A percentile compares a stretch with the other conserved stretches of the same genome.
Evolutionary conservation across 164 flowering plant species (phyloP).

Genomic region (Piper betle): DNA sequence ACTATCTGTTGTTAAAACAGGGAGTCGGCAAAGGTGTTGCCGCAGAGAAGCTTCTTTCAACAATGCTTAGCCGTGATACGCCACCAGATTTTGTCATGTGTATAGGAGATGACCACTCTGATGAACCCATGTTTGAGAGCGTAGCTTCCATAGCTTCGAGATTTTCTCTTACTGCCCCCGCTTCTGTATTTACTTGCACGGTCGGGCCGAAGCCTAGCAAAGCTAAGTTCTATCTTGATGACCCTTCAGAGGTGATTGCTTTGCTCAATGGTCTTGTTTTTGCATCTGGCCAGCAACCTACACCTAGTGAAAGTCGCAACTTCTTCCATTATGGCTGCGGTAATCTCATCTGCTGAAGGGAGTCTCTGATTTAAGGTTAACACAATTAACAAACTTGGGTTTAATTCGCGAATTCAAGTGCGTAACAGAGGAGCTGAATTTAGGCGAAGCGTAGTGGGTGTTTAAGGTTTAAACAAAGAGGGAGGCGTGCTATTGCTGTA

Average conservation of each 20-base stretch:
- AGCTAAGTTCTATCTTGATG: constrained; percentile 12
- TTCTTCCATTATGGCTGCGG: background rate
- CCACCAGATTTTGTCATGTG: constrained; percentile 15
- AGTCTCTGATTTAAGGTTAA: background rate
- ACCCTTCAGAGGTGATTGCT: constrained; percentile 6
- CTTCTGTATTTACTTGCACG: constrained; percentile 10
- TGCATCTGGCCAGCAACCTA: background rate
- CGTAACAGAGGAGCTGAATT: background rate
- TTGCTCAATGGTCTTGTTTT: constrained; percentile 9
- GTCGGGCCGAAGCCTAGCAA: constrained; percentile 14
- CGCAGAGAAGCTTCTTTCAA: constrained; percentile 11
- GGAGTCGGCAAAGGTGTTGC: constrained; percentile 14
- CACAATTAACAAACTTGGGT: background rate
- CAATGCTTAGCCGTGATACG: constrained; percentile 7
- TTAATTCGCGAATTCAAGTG: background rate
- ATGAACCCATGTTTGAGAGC: constrained; percentile 17
- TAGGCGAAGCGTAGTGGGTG: too few species aligned
- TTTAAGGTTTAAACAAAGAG: too few species aligned
- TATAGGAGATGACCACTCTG: constrained; percentile 15
- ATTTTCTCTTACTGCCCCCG: background rate
- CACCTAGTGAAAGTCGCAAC: background rate
- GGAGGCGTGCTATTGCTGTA: too few species aligned
- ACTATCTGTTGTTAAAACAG: constrained; percentile 2
- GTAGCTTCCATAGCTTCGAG: constrained; percentile 4
- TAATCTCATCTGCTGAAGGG: background rate